Percentiles rank a stretch among this genome's conserved stretches.
These are phyloP conservation scores for Quercus robur DNA, from an alignment of 306 rosid species.

Conservation along the genomic window DNA sequence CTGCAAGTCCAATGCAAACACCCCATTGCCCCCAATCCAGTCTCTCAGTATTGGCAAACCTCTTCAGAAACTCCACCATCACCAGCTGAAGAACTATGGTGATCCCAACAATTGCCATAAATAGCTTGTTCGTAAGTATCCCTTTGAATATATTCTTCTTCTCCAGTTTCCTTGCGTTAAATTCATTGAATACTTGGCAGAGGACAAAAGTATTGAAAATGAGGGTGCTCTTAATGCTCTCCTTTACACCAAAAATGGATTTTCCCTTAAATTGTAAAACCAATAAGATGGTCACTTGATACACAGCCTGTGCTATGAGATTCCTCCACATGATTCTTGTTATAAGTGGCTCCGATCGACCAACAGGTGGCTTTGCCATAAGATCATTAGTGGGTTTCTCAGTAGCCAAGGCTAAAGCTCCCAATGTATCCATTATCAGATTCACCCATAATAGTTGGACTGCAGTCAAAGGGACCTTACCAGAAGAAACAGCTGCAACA, in stretches of 20 bases:
- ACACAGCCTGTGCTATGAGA: constrained; percentile 23
- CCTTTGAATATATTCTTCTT: constrained; percentile 26
- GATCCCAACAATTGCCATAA: constrained; percentile 17
- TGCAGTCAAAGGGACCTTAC: constrained; percentile 20
- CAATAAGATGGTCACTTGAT: constrained; percentile 18
- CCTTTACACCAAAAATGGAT: constrained; percentile 18
- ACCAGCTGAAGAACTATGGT: constrained; percentile 19
- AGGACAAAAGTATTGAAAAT: constrained; percentile 29
- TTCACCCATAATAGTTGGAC: constrained; percentile 30
- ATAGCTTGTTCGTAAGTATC: constrained; percentile 18
- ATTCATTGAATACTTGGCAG: constrained; percentile 22
- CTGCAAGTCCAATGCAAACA: constrained; percentile 20
- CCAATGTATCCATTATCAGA: constrained; percentile 28
- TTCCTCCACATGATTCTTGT: constrained; percentile 30
- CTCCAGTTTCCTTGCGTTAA: constrained; percentile 28
- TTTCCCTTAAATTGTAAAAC: constrained; percentile 20
- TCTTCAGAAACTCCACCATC: constrained; percentile 25
- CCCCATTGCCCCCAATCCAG: constrained; percentile 30
- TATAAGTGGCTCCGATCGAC: constrained; percentile 13
- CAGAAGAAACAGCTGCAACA: constrained; percentile 18
- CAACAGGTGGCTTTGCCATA: constrained; percentile 4
- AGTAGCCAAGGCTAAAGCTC: constrained; percentile 28
- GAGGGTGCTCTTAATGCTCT: constrained; percentile 18
- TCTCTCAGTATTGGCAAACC: constrained; percentile 22
- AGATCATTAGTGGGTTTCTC: constrained; percentile 25